A percentile compares a stretch with the other conserved stretches of the same genome.
phyloP scores from a whole-genome alignment of 768 basidiomycete genomes.

The Termitomyces sp. region DNA sequence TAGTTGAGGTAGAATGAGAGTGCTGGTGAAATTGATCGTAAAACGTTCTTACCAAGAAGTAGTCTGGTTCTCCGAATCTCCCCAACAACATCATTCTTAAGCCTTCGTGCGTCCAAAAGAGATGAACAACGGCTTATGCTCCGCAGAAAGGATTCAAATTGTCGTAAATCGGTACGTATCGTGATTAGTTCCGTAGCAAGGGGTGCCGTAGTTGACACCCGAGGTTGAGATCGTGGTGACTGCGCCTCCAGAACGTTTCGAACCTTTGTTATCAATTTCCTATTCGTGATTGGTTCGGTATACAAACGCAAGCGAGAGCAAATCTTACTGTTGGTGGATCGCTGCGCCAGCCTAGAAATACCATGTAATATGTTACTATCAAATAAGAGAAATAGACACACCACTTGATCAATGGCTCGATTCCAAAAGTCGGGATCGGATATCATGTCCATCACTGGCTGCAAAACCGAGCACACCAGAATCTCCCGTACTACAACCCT shows the following conservation, averaged over 20 bases:
- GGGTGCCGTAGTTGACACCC: constrained; percentile 32
- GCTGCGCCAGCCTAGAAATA: constrained; percentile 42
- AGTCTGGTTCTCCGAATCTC: constrained; percentile 83
- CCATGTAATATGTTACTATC: neutral
- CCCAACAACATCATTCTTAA: constrained; percentile 91
- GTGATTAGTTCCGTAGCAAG: constrained; percentile 70
- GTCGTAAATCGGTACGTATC: constrained; percentile 71
- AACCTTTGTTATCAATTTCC: constrained; percentile 84
- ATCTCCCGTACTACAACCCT: constrained; percentile 79
- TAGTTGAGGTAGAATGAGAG: constrained; percentile 20
- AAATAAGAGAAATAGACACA: constrained; percentile 35
- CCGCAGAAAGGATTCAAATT: constrained; percentile 89
- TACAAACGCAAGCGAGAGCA: neutral
- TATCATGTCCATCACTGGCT: constrained; percentile 89
- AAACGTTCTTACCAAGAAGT: constrained; percentile 53
- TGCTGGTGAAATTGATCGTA: neutral
- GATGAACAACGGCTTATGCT: constrained; percentile 82
- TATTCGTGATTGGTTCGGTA: constrained; percentile 24
- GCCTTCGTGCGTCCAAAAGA: constrained; percentile 80
- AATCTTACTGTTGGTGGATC: constrained; percentile 45
- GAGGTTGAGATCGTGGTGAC: constrained; percentile 51
- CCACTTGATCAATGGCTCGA: constrained; percentile 85
- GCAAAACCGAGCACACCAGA: constrained; percentile 73
- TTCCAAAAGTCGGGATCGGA: constrained; percentile 99
- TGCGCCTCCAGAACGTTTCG: constrained; percentile 82